phyloP scores from a whole-genome alignment of 345 rosid species.

The Corchorus olitorius region DNA sequence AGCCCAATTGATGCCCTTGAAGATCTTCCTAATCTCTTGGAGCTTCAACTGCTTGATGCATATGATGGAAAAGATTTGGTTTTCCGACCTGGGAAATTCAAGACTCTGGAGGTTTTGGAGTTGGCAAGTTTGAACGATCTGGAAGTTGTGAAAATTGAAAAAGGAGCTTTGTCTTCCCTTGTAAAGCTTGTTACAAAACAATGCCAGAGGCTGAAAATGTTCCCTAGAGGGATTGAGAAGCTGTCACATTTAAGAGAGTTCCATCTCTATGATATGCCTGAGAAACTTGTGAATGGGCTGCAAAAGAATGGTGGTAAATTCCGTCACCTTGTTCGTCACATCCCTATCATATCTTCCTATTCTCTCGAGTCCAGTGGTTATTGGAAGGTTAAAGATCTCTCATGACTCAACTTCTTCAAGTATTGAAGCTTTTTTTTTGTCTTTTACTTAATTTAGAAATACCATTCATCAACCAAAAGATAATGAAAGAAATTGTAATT shows the following conservation, averaged over 20 bases:
- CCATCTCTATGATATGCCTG: constrained; percentile 33
- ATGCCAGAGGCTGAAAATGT: constrained; percentile 20
- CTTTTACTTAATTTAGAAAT: too few species aligned
- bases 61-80: constrained; percentile 25
- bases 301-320: not conserved
- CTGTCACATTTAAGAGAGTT: constrained; percentile 20
- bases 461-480: too few species aligned
- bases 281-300: constrained; percentile 12
- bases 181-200: constrained; percentile 18
- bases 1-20: constrained; percentile 14
- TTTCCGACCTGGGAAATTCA: constrained; percentile 25
- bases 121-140: constrained; percentile 23
- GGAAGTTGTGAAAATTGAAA: constrained; percentile 3
- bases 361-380: not conserved
- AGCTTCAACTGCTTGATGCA: constrained; percentile 29
- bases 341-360: not conserved
- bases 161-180: constrained; percentile 29
- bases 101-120: constrained; percentile 25
- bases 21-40: constrained; percentile 22
- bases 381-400: not conserved
- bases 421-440: not conserved
- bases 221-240: constrained; percentile 33
- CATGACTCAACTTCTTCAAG: not conserved
- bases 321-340: not conserved
- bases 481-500: too few species aligned